Evolutionary conservation across 2,329 filamentous ascomycete species (phyloP).

Genomic region (Neofusicoccum sp.): DNA sequence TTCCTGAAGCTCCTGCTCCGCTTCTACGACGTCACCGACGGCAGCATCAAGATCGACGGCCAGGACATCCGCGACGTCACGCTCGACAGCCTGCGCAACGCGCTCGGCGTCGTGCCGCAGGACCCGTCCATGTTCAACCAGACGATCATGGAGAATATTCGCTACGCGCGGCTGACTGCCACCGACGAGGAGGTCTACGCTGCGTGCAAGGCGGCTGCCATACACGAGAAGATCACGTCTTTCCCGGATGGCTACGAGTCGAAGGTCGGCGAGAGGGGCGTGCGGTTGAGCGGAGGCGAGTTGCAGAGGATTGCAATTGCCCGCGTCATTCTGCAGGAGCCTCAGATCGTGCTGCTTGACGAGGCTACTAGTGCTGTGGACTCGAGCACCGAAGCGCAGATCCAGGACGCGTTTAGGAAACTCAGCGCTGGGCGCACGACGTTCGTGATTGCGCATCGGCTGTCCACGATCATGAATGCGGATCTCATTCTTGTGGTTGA

Average conservation of each 20-base stretch:
- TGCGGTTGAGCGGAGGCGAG: conserved; percentile 79
- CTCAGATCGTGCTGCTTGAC: conserved; percentile 67
- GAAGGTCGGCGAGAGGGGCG: conserved; percentile 71
- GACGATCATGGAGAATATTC: conserved; percentile 40
- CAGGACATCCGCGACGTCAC: conserved; percentile 56
- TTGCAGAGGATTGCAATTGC: conserved; percentile 79
- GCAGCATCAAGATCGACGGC: conserved; percentile 52
- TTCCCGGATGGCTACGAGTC: conserved; percentile 65
- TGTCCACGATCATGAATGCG: conserved; percentile 76
- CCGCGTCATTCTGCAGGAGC: conserved; percentile 65
- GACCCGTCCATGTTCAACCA: conserved; percentile 43
- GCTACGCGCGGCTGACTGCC: conserved; percentile 49
- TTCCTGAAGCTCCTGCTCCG: conserved; percentile 55
- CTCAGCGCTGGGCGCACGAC: conserved; percentile 65
- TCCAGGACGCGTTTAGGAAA: conserved; percentile 59
- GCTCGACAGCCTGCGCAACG: conserved; percentile 52
- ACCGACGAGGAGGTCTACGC: conserved; percentile 50
- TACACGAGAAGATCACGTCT: conserved; percentile 1
- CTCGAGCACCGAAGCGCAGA: conserved; percentile 51
- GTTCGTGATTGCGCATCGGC: conserved; percentile 74
- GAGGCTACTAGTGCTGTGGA: conserved; percentile 72
- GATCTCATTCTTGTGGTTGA: conserved; percentile 76
- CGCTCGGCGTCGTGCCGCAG: conserved; percentile 44
- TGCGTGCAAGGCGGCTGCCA: conserved; percentile 37
- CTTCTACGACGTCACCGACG: conserved; percentile 53